Evolutionary conservation across 1,284 basidiomycete species (phyloP).

Genomic region (Neolentinus lepideus): DNA sequence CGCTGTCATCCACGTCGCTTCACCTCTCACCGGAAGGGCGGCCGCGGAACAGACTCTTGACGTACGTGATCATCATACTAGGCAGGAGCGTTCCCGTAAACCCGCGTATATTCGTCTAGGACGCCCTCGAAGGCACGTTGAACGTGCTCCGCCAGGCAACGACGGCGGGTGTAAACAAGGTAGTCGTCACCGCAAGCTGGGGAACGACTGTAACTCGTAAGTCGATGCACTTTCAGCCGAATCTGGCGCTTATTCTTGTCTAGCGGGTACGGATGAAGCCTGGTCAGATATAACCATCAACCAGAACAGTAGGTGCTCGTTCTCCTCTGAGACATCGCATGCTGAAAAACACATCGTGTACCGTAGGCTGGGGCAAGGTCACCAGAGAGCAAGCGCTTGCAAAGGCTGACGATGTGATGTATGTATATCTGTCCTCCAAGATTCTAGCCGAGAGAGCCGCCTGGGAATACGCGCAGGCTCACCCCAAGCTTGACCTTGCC

Average conservation of each 20-base stretch:
- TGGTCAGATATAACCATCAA: background rate
- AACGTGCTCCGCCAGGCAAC: background rate
- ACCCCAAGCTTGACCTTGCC: slow-evolving; percentile 14
- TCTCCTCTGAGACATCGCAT: background rate
- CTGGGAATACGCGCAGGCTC: slow-evolving; percentile 15
- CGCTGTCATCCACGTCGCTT: slow-evolving; percentile 15
- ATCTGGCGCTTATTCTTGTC: background rate
- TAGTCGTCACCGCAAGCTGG: background rate
- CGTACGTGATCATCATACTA: background rate
- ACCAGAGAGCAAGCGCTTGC: background rate
- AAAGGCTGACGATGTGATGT: background rate
- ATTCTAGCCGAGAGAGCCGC: slow-evolving; percentile 14
- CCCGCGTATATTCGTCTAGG: background rate
- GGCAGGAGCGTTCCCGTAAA: too few relatives aligned
- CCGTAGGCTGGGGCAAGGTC: background rate
- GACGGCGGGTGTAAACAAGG: background rate
- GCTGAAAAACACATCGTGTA: background rate
- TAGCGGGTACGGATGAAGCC: background rate
- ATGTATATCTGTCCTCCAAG: slow-evolving; percentile 16
- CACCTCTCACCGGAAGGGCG: slow-evolving; percentile 3
- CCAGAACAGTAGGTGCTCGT: background rate
- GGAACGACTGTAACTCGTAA: too few relatives aligned
- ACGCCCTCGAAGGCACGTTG: background rate
- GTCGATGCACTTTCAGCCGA: too few relatives aligned
- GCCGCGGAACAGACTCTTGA: background rate